Evolutionary conservation across 768 basidiomycete genomes (phyloP), one percentile per base, ranked within the genome.

Genomic region (Tremella mesenterica): DNA sequence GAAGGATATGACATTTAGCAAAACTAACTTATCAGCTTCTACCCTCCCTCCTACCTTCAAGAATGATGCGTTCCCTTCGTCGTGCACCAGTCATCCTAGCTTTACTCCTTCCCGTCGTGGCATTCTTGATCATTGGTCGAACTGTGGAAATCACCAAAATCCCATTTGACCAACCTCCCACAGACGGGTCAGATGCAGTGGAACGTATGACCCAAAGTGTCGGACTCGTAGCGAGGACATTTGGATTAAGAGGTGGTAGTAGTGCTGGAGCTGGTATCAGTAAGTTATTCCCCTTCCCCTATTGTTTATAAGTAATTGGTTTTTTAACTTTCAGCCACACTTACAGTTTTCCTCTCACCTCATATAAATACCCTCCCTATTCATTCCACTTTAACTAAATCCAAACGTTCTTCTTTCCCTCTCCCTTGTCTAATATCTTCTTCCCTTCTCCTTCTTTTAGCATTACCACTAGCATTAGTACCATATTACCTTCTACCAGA

Each of bases 111-210:
- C 71, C 71, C 2, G 31, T 71, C 23, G 64, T 73, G 12, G 59
- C 62, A 3, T 71, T 73, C 36, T 52, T 71, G 2, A 58, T 71
- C 12, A 73, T 73, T 38, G 71, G 71, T 3, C 54, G 71, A 13
- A 71, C 71, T 4, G 65, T 67, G 1, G 71, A 73, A 52, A 69
- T 71, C 50, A 58, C 58, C 23, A 71, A 70, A 30, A n/a, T n/a
- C n/a, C n/a, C n/a, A n/a, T n/a, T n/a, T n/a, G n/a, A n/a, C n/a
- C n/a, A n/a, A n/a, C 60, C 59, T 12, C 59, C 54, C 8, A 38
- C 31, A n/a, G 58, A 64, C 28, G n/a, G 50, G 14, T 38, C 57
- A 26, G 26, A 45, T 38, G 48, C 54, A 1, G 12, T n/a, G 14
- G 39, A 38, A 5, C 53, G 48, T 1, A 29, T 54, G 13, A 44